Base-by-base conservation (phyloP, 306 rosid species). In the Acacia acuminata region DNA sequence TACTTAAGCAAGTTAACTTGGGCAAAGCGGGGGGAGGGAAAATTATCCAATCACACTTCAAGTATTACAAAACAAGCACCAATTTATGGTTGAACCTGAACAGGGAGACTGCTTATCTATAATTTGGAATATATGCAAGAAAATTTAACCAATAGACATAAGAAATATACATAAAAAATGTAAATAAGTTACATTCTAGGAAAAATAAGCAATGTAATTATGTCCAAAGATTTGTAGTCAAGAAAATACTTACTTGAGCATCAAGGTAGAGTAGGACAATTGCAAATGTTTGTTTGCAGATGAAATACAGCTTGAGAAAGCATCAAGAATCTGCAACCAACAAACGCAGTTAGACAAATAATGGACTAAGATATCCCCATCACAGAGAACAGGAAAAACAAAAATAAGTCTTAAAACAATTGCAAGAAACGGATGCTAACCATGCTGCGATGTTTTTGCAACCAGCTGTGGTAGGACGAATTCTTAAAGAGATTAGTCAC, bases 401-500 rank as follows among this genome's bases (percentile, higher is more conserved):
- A 38, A 38, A 38, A 38, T 38, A 38, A 47, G 40, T 58, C 25
- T 69, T 22, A 58, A 68, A 83, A 47, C 12, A 77, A 84, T 69
- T 44, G 66, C 55, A 48, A 73, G 40, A 32, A 82, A 51, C 80
- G 56, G 82, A 84, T 75, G 61, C 86, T 77, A 79, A 96, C 99
- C 99, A 93, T 97, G 81, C 90, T 85, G 32, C 89, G 89, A 88
- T 91, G 91, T 79, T 81, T 86, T 77, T 82, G 91, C 85, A 96
- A 88, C 99, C 97, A 96, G 87, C 75, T 86, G 87, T 77, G 61
- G 86, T 64, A 88, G 79, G 81, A 79, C 0, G 90, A 85, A 84
- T 90, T 88, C 91, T 92, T 93, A 85, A 96, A 96, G 71, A 96
- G 93, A 84, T 96, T 96, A 61, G 90, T 80, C n/a, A 93, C 84